Conservation (phyloP, 306 rosid species). For the Quercus gilva region DNA sequence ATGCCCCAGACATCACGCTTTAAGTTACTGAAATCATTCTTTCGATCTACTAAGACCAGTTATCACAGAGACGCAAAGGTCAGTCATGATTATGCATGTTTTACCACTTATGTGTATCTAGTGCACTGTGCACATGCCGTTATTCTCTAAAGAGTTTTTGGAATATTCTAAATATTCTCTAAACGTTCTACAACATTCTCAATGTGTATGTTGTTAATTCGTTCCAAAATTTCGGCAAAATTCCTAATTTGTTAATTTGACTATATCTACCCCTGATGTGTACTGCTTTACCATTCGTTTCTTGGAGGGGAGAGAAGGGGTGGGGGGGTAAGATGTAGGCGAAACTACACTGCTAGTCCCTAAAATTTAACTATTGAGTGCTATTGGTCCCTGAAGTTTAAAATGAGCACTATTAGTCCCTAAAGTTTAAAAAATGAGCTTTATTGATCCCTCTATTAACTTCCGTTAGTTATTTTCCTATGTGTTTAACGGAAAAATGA, state of each 20-base stretch:
- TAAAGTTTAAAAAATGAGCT: too few relatives aligned
- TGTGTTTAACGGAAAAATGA: too few relatives aligned
- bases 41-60: slow-evolving; percentile 39
- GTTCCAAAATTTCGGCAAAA: not conserved
- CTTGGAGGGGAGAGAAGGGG: too few relatives aligned
- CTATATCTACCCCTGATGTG: not conserved
- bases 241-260: not conserved
- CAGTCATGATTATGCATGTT: slow-evolving; percentile 16
- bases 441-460: too few relatives aligned
- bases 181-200: not conserved
- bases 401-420: too few relatives aligned
- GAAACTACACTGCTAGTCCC: too few relatives aligned
- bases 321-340: too few relatives aligned
- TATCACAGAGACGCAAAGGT: slow-evolving; percentile 65
- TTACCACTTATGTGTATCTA: not conserved
- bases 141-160: not conserved
- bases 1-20: slow-evolving; percentile 67
- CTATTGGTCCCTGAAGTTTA: too few relatives aligned
- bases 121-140: not conserved
- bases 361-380: too few relatives aligned
- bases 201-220: not conserved
- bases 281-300: not conserved
- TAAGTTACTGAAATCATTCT: slow-evolving; percentile 52
- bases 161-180: not conserved
- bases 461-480: too few relatives aligned